Percentiles rank a stretch among this genome's conserved stretches.
These are phyloP conservation scores for Atkinsonella texensis DNA, from an alignment of 2,329 filamentous ascomycete genomes.

Conservation along the genomic window DNA sequence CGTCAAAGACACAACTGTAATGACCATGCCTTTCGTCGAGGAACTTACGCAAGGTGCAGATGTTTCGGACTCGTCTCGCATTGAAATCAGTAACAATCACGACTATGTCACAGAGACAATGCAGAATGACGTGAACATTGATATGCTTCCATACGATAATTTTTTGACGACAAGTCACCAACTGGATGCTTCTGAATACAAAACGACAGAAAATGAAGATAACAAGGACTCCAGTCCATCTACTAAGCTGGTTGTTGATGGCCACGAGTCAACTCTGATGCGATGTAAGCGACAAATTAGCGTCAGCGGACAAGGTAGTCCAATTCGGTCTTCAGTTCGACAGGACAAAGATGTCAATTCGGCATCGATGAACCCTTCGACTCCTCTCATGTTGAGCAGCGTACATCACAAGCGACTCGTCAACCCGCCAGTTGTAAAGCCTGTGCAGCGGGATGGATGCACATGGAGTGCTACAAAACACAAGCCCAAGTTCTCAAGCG, in stretches of 20 bases:
- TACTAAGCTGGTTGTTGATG: not conserved
- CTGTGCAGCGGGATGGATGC: not conserved
- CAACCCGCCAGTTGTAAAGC: not conserved
- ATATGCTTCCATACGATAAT: too few species aligned
- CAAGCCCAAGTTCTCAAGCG: not conserved
- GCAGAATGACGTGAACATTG: too few species aligned
- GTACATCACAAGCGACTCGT: not conserved
- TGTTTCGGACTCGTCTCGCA: too few species aligned
- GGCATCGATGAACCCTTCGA: not conserved
- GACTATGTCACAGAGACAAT: too few species aligned
- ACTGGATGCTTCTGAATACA: too few species aligned
- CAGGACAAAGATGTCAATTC: not conserved
- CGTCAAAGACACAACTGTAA: too few species aligned
- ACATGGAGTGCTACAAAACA: not conserved
- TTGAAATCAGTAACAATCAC: too few species aligned
- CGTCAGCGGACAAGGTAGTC: conserved; percentile 4
- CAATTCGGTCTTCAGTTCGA: not conserved
- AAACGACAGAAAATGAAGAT: too few species aligned
- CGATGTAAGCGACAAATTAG: not conserved
- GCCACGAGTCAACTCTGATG: not conserved
- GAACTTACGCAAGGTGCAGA: too few species aligned
- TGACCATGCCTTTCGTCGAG: too few species aligned
- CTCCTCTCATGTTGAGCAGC: not conserved
- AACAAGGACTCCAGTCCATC: too few species aligned
- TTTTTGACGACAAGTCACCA: not conserved